Base-by-base conservation (phyloP, 352 stramenopile species). In the Pythium guiyangense region DNA sequence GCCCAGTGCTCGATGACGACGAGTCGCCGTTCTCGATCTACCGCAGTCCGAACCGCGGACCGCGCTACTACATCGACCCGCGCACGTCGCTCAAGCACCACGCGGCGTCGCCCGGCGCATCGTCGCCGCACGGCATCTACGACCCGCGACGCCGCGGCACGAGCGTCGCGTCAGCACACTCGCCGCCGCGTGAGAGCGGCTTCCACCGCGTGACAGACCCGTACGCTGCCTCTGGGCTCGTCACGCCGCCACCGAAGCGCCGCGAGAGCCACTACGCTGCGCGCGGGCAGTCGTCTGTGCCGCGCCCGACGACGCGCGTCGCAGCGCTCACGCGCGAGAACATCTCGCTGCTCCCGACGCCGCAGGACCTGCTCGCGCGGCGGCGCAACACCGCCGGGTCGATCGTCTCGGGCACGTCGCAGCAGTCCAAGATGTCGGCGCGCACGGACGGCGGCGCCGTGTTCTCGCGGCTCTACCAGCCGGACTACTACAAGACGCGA, bases 401-500 rank as follows among this genome's bases (percentile, higher is more conserved):
- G 10, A 73, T 89, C 42, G 42, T 47, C 10, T 86, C 70, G 20
- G 79, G 80, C 39, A 40, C 31, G 29, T 91, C 79, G n/a, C 74
- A 88, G 44, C 73, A 88, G 53, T 92, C 81, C 34, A 76, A 72
- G 39, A 87, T 78, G 12, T 92, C 81, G 14, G 76, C 85, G 25
- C 72, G 81, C 52, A 94, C 84, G 20, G 84, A 92, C 57, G 84
- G 81, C 40, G 84, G 84, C 43, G 77, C 81, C 11, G 84, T 94
- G 35, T 94, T 94, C 58, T 90, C 81, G 29, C 69, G 84, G 11
- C 61, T 94, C 54, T 94, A 94, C 54, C 81, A 94, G 60, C 67
- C 84, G n/a, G 79, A 94, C 60, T 89, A 83, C 58, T 81, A 90
- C 67, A 90, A 91, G 71, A 84, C 73, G 31, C 77, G 81, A 27